Evolutionary conservation across 73 alveolate genomes (phyloP).

Genomic region (Tetrahymena thermophila): DNA sequence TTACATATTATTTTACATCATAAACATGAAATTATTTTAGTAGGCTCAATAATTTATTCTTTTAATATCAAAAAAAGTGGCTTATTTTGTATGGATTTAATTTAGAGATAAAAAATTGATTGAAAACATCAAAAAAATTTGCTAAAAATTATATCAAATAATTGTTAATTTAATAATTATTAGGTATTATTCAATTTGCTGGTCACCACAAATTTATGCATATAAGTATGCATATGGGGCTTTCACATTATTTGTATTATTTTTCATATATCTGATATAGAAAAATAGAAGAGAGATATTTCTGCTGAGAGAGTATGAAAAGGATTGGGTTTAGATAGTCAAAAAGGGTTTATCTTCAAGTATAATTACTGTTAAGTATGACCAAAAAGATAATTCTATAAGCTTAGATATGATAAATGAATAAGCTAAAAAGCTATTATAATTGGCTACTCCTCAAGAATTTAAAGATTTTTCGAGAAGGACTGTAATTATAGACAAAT

Average conservation of each 20-base stretch:
- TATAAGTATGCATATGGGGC: background rate
- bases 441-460: background rate
- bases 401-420: background rate
- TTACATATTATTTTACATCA: background rate
- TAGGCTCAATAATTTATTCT: no score
- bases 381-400: background rate
- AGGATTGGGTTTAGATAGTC: background rate
- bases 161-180: background rate
- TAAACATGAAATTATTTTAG: background rate
- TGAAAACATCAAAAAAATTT: background rate
- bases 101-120: no score
- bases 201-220: background rate
- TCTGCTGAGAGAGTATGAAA: background rate
- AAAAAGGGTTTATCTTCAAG: background rate
- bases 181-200: background rate
- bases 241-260: background rate
- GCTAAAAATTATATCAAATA: background rate
- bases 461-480: background rate
- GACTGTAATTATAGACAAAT: background rate
- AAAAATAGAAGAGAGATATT: background rate
- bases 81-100: no score
- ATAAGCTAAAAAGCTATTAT: background rate
- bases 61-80: no score
- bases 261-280: background rate
- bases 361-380: background rate